Evolutionary conservation across 345 rosid species (phyloP).

Genomic region (Carallia brachiata): DNA sequence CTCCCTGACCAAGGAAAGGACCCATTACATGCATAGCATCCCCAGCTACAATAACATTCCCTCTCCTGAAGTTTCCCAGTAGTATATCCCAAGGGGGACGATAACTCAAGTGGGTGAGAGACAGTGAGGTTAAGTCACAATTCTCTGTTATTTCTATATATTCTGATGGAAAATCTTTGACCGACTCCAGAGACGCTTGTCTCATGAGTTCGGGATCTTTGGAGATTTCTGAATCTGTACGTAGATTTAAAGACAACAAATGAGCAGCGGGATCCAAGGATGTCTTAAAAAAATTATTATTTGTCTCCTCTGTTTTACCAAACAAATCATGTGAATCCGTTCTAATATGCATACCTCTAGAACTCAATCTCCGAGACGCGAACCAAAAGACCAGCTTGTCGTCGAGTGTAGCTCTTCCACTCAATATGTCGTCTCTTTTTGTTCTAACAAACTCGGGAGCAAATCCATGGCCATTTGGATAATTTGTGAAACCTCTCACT

Average conservation of each 20-base stretch:
- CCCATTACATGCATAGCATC: conserved; percentile 57
- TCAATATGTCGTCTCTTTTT: conserved; percentile 10
- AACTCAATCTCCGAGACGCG: conserved; percentile 7
- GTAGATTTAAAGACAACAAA: too few relatives aligned
- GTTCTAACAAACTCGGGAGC: conserved; percentile 25
- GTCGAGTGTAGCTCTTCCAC: conserved; percentile 40
- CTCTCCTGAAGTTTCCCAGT: conserved; percentile 32
- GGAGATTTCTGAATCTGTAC: conserved; percentile 16
- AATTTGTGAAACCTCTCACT: conserved; percentile 41
- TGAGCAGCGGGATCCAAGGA: too few relatives aligned
- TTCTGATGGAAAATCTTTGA: conserved; percentile 33
- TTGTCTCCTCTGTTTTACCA: too few relatives aligned
- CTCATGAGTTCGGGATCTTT: conserved; percentile 35
- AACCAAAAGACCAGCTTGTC: conserved; percentile 42
- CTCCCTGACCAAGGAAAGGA: conserved; percentile 53
- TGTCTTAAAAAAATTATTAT: too few relatives aligned
- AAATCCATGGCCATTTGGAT: conserved; percentile 45
- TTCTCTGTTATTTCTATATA: conserved; percentile 34
- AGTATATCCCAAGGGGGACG: conserved; percentile 42
- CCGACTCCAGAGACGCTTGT: conserved; percentile 21
- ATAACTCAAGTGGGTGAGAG: conserved; percentile 40
- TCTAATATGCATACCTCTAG: conserved; percentile 16
- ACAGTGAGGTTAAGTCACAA: conserved; percentile 31
- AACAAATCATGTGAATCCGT: too few relatives aligned
- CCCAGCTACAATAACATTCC: conserved; percentile 49